Percentiles rank a stretch among this genome's conserved stretches.
These are phyloP conservation scores for Spathaspora passalidarum DNA, from an alignment of 805 yeast species.

Conservation along the genomic window DNA sequence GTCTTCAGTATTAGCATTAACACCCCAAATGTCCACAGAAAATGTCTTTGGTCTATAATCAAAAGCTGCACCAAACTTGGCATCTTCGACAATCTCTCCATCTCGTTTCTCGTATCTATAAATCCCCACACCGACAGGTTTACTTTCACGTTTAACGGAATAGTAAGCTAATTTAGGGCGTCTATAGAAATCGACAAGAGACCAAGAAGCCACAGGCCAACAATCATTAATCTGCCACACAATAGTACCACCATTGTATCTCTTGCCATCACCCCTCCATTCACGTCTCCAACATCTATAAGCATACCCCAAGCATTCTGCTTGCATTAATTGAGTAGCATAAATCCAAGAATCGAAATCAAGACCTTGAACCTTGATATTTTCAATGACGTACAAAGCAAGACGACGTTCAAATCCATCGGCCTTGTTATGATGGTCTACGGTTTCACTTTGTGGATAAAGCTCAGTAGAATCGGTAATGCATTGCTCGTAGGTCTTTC, in stretches of 20 bases:
- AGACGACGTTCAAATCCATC: conserved; percentile 46
- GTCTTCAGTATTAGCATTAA: conserved; percentile 23
- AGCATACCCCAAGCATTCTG: conserved; percentile 48
- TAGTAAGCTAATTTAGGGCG: conserved; percentile 48
- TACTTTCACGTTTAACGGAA: conserved; percentile 43
- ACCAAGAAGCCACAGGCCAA: conserved; percentile 54
- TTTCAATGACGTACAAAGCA: conserved; percentile 46
- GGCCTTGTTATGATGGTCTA: conserved; percentile 50
- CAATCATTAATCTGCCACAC: conserved; percentile 57
- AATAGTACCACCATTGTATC: conserved; percentile 43
- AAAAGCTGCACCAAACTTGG: conserved; percentile 6
- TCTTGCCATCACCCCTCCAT: conserved; percentile 37
- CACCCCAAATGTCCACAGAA: conserved; percentile 41
- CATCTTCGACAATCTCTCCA: conserved; percentile 3
- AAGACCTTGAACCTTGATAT: conserved; percentile 32
- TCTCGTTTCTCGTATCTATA: conserved; percentile 18
- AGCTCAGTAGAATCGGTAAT: conserved; percentile 36
- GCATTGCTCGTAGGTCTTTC: conserved; percentile 32
- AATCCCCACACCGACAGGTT: conserved; percentile 32
- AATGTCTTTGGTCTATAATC: conserved; percentile 23
- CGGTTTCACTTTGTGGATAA: conserved; percentile 42
- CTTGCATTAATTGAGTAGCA: conserved; percentile 52
- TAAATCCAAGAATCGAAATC: conserved; percentile 44
- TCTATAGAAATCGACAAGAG: conserved; percentile 40
- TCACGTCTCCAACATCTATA: conserved; percentile 45